phyloP scores from a whole-genome alignment of 2,329 filamentous ascomycete genomes.

The Aspergillus quadrilineatus region DNA sequence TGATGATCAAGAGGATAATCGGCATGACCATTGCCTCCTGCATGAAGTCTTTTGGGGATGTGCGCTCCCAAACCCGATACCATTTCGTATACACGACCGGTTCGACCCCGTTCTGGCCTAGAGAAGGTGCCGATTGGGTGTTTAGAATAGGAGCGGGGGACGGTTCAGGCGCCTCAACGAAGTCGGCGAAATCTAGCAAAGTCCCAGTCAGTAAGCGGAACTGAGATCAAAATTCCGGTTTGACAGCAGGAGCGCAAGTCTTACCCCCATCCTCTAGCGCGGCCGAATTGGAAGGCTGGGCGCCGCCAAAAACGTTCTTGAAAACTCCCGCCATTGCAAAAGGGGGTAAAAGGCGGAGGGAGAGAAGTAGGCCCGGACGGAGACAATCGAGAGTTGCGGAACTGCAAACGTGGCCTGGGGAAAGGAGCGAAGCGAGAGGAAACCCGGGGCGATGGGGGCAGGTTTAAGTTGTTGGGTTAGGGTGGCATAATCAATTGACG shows the following conservation, averaged over 20 bases:
- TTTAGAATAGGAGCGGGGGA: constrained; percentile 50
- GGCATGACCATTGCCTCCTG: constrained; percentile 79
- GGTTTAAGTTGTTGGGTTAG: constrained; percentile 11
- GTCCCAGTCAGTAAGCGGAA: constrained; percentile 3
- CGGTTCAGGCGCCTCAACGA: constrained; percentile 74
- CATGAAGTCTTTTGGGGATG: constrained; percentile 79
- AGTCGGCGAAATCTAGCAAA: constrained; percentile 83
- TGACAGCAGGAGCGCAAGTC: constrained; percentile 14
- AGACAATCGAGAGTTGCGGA: constrained; percentile 7
- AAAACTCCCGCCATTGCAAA: constrained; percentile 40
- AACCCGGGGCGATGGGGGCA: constrained; percentile 16
- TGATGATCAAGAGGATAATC: constrained; percentile 70
- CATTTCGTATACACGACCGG: constrained; percentile 79
- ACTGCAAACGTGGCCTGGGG: constrained; percentile 23
- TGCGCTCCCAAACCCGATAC: constrained; percentile 95
- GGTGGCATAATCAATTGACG: constrained; percentile 21
- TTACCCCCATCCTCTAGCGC: constrained; percentile 41
- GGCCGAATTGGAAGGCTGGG: constrained; percentile 29
- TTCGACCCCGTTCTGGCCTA: constrained; percentile 50
- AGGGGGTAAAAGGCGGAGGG: constrained; percentile 19
- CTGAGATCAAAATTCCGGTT: background rate
- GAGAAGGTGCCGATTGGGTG: constrained; percentile 39
- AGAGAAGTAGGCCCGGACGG: constrained; percentile 15
- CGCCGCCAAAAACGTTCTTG: constrained; percentile 42
- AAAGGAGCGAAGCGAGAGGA: constrained; percentile 16